Percentiles rank a stretch among this genome's conserved stretches.
phyloP scores from a whole-genome alignment of 345 rosid genomes.

The Hibiscus tridactylites region DNA sequence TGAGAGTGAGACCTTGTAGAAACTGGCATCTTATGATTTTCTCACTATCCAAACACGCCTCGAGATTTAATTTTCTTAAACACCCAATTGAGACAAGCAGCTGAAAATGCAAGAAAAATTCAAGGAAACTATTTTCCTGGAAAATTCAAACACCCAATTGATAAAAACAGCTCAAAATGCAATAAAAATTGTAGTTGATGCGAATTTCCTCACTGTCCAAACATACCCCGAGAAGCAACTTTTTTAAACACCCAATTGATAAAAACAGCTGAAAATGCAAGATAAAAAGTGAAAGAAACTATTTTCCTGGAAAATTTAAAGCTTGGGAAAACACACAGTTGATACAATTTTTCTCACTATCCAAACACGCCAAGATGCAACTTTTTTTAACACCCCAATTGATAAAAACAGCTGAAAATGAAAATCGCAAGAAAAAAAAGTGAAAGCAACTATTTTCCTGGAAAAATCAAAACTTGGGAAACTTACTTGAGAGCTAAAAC shows the following conservation, averaged over 20 bases:
- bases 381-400: conserved; percentile 17
- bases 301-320: neutral
- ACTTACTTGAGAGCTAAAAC: conserved; percentile 1
- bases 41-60: conserved; percentile 37
- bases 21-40: conserved; percentile 51
- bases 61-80: too few relatives aligned
- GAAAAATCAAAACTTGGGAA: conserved; percentile 9
- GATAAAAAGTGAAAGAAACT: neutral
- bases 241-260: conserved; percentile 10
- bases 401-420: conserved; percentile 9
- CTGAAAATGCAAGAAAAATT: too few relatives aligned
- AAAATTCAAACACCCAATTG: too few relatives aligned
- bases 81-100: too few relatives aligned
- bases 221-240: conserved; percentile 16
- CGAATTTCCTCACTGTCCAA: too few relatives aligned
- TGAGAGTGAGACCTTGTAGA: conserved; percentile 58
- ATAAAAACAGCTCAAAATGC: too few relatives aligned
- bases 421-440: conserved; percentile 3
- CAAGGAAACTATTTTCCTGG: too few relatives aligned
- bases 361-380: too few relatives aligned
- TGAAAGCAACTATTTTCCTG: neutral
- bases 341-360: too few relatives aligned
- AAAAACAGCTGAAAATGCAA: conserved; percentile 13
- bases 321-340: too few relatives aligned
- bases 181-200: too few relatives aligned